Evolutionary conservation across 306 rosid genomes (phyloP).

Genomic region (Trifolium pratense): DNA sequence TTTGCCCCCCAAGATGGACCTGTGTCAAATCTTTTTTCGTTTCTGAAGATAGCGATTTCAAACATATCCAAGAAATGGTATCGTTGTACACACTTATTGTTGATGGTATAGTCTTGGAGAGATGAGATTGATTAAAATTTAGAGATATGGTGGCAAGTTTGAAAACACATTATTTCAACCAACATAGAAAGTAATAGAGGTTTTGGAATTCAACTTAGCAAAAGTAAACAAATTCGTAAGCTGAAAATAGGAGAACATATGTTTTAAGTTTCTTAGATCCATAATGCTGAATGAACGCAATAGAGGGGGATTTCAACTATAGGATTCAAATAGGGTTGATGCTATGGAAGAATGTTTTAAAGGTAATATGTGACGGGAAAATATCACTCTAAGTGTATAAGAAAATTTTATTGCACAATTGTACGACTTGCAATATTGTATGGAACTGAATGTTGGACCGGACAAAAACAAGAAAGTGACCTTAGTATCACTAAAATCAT

Average conservation of each 20-base stretch:
- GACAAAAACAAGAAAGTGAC: not conserved
- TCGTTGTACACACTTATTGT: not conserved
- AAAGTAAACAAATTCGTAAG: not conserved
- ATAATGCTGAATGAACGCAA: not conserved
- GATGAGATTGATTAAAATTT: not conserved
- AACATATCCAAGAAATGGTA: conserved; percentile 1
- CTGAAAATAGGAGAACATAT: not conserved
- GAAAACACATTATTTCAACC: not conserved
- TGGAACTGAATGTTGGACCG: not conserved
- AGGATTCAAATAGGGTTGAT: not conserved
- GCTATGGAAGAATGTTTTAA: not conserved
- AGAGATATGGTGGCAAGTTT: not conserved
- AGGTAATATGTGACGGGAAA: not conserved
- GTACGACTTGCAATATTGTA: not conserved
- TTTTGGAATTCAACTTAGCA: conserved; percentile 5
- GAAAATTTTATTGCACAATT: conserved; percentile 1
- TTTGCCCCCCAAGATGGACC: not conserved
- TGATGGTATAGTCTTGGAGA: not conserved
- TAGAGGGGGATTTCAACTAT: conserved; percentile 3
- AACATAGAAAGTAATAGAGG: not conserved
- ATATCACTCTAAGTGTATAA: conserved; percentile 4
- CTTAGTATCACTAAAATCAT: conserved; percentile 3
- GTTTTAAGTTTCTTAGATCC: conserved; percentile 3
- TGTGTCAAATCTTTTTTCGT: not conserved
- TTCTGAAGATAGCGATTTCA: not conserved